Evolutionary conservation across 1,284 basidiomycete genomes (phyloP).

Genomic region (Boletus smithii): DNA sequence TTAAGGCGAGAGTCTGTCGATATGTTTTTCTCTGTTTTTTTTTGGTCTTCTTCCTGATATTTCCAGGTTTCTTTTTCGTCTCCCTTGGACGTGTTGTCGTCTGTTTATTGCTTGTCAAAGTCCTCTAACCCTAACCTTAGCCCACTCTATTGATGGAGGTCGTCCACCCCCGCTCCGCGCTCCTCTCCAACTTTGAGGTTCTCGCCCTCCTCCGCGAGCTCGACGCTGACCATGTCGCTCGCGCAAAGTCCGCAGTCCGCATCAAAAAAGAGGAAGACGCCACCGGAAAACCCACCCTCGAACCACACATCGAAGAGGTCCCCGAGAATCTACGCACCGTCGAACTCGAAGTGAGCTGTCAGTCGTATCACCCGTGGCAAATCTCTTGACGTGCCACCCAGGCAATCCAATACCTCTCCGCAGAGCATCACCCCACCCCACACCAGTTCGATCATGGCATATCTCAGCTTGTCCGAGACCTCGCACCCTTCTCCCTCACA

Average conservation of each 20-base stretch:
- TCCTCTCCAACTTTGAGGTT: conserved; percentile 87
- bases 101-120: conserved; percentile 10
- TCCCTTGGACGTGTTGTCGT: conserved; percentile 25
- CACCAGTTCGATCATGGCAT: conserved; percentile 69
- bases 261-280: conserved; percentile 71
- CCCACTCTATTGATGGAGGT: conserved; percentile 42
- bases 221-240: conserved; percentile 67
- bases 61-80: conserved; percentile 17
- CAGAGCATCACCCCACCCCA: conserved; percentile 65
- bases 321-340: conserved; percentile 84
- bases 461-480: conserved; percentile 58
- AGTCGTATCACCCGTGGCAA: not conserved
- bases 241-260: conserved; percentile 58
- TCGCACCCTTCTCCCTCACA: conserved; percentile 72
- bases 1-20: too few relatives aligned
- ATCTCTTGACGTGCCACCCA: conserved; percentile 32
- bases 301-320: conserved; percentile 48
- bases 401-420: conserved; percentile 81
- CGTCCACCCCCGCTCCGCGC: conserved; percentile 70
- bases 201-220: conserved; percentile 74
- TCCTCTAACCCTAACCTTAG: conserved; percentile 28
- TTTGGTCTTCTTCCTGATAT: conserved; percentile 4
- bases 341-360: conserved; percentile 75
- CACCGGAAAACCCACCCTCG: conserved; percentile 34
- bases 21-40: not conserved